Evolutionary conservation across 2,329 filamentous ascomycete genomes (phyloP), one percentile per base, ranked within the genome.

Genomic region (Westerdykella sp.): DNA sequence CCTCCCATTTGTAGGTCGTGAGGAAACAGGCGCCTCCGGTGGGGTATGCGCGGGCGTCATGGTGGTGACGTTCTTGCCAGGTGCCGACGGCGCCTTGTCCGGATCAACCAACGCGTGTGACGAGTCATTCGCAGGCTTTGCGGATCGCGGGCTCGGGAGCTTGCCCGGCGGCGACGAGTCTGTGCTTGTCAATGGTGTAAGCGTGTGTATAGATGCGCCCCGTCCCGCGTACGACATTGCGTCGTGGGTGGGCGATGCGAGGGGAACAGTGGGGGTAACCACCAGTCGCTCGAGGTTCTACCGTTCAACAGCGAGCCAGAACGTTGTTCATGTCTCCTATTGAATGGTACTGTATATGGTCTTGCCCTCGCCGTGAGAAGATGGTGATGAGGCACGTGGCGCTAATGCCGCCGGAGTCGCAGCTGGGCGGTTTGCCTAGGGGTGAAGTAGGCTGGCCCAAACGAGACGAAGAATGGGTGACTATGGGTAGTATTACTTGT

Each of bases 231-330:
- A 77, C 62, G 76, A 69, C 63, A 79, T 79, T 56, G 71, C 65
- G 53, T 46, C 50, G 54, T 71, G 69, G 54, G 71, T 28, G 25
- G 11, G 25, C 7, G 25, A 12, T 28, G 25, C 11, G 25, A 85
- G 74, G 42, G 87, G 87, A 36, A 84, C 87, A 40, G 77, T 76
- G 42, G 81, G 79, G 69, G 83, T 88, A 44, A 78, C 75, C 45
- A 60, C 83, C 76, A 44, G 68, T 81, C 87, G 44, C 82, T 79
- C 40, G 85, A 89, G 57, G 80, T 83, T 55, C 83, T 76, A 49
- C 80, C 82, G 65, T 83, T 84, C 59, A 84, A 75, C 41, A 83
- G 76, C 58, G 89, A 84, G 65, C 79, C 80, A 41, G 51, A 49
- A 46, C 56, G 56, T 49, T 39, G 56, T 53, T 59, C 62, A 64